Percentiles rank a stretch among this genome's conserved stretches.
These are phyloP conservation scores for Sporobolomyces roseus DNA, from an alignment of 768 basidiomycete genomes.

Conservation along the genomic window DNA sequence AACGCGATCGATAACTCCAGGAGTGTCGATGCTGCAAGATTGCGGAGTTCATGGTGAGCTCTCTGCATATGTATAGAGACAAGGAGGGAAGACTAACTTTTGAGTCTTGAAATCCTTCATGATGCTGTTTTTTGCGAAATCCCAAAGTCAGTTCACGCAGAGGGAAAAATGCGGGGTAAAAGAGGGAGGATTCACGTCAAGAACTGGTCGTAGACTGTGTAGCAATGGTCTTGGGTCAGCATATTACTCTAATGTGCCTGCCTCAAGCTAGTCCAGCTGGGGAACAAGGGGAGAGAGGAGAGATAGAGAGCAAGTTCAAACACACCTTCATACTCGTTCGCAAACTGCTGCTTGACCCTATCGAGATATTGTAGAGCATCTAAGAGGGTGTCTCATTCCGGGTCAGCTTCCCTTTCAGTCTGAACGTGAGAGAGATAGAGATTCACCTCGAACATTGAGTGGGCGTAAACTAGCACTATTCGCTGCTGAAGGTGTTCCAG, in stretches of 20 bases:
- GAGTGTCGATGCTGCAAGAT: slow-evolving; percentile 97
- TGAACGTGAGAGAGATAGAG: no score
- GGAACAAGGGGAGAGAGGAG: not conserved
- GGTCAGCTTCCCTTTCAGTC: not conserved
- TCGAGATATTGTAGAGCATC: slow-evolving; percentile 48
- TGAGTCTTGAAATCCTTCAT: slow-evolving; percentile 99
- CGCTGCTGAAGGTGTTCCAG: slow-evolving; percentile 2
- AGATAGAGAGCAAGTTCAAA: not conserved
- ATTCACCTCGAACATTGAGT: slow-evolving; percentile 37
- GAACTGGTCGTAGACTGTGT: slow-evolving; percentile 41
- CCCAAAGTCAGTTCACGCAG: no score
- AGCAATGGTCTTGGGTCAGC: no score
- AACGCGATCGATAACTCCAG: slow-evolving; percentile 87
- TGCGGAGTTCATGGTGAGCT: no score
- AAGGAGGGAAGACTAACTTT: slow-evolving; percentile 46
- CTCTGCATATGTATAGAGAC: not conserved
- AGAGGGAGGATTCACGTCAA: slow-evolving; percentile 55
- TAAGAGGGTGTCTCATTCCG: slow-evolving; percentile 1
- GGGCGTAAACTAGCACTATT: slow-evolving; percentile 25
- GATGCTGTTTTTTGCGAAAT: slow-evolving; percentile 55
- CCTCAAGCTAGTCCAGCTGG: not conserved
- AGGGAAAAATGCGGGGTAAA: not conserved
- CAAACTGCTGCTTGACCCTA: slow-evolving; percentile 47
- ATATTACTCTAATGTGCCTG: not conserved
- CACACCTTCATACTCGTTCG: slow-evolving; percentile 41